These are phyloP conservation scores for Saitozyma sp. DNA, from an alignment of 768 basidiomycete genomes.

Conservation along the genomic window DNA sequence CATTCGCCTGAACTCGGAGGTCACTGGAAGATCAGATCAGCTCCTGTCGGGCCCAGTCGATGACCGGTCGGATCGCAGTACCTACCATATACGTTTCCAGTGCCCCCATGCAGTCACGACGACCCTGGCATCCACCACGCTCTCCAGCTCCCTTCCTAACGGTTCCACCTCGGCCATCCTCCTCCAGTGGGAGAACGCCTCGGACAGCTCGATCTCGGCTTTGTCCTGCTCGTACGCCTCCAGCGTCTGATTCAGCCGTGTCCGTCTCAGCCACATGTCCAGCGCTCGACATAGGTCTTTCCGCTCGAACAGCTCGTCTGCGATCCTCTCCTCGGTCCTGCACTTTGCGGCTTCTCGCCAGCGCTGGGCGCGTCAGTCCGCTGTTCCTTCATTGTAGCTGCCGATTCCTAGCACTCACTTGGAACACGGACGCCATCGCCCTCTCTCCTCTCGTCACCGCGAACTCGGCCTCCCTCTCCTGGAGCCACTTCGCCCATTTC, in stretches of 20 bases:
- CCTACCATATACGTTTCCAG: slow-evolving; percentile 13
- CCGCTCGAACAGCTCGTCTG: too few species aligned
- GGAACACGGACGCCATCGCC: slow-evolving; percentile 2
- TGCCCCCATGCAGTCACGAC: slow-evolving; percentile 4
- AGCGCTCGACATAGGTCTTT: too few species aligned
- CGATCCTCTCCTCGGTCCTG: too few species aligned
- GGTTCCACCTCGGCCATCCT: slow-evolving; percentile 5
- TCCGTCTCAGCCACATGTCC: too few species aligned
- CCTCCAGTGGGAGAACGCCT: not conserved
- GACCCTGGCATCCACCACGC: not conserved
- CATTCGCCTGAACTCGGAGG: too few species aligned
- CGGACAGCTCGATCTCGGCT: too few species aligned
- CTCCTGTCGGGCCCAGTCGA: too few species aligned
- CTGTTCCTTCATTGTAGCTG: too few species aligned
- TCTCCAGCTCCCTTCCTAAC: slow-evolving; percentile 1
- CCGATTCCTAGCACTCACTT: slow-evolving; percentile 13
- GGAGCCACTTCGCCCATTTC: slow-evolving; percentile 35
- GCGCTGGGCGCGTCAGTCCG: slow-evolving; percentile 5
- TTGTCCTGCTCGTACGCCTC: too few species aligned
- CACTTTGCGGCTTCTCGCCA: slow-evolving; percentile 8
- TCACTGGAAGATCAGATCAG: too few species aligned
- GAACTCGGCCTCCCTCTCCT: slow-evolving; percentile 20
- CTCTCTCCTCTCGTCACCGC: slow-evolving; percentile 4
- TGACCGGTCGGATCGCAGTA: too few species aligned
- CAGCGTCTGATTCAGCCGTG: too few species aligned